These are phyloP conservation scores for Phlegmacium glaucopus DNA, from an alignment of 768 basidiomycete genomes.

Conservation along the genomic window DNA sequence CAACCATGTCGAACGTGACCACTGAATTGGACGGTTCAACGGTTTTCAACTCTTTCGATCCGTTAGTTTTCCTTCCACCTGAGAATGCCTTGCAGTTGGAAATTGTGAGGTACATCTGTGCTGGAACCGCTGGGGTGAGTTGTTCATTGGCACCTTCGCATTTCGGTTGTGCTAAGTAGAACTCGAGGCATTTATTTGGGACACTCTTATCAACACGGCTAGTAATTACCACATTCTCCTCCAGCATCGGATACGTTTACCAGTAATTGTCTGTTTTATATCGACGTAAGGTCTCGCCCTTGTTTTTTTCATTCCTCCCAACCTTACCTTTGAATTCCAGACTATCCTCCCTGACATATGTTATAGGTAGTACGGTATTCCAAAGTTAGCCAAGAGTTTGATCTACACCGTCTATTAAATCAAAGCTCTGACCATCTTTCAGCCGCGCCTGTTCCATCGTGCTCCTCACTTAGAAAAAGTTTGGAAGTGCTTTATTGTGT, in stretches of 20 bases:
- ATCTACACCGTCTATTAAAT: background rate
- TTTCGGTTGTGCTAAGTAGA: too few species aligned
- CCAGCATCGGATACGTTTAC: background rate
- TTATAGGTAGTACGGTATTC: conserved; percentile 4
- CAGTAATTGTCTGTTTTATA: conserved; percentile 19
- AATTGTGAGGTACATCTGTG: too few species aligned
- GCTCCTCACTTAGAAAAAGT: background rate
- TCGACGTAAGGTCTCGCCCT: conserved; percentile 17
- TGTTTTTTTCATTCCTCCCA: conserved; percentile 5
- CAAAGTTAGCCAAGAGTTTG: background rate
- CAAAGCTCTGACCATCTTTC: background rate
- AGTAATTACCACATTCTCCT: background rate
- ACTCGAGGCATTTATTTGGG: conserved; percentile 4
- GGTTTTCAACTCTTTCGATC: too few species aligned
- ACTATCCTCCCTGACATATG: conserved; percentile 13
- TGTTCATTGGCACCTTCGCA: too few species aligned
- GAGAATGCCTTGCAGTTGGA: too few species aligned
- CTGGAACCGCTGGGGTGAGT: too few species aligned
- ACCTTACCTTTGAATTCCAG: conserved; percentile 24
- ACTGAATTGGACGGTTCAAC: too few species aligned
- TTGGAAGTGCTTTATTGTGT: background rate
- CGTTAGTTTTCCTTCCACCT: too few species aligned
- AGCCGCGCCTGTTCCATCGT: too few species aligned
- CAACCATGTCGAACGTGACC: too few species aligned
- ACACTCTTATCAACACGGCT: background rate